Percentiles rank a stretch among this genome's conserved stretches.
Evolutionary conservation across 1,284 basidiomycete species (phyloP).

Genomic region (Marasmius tenuissimus): DNA sequence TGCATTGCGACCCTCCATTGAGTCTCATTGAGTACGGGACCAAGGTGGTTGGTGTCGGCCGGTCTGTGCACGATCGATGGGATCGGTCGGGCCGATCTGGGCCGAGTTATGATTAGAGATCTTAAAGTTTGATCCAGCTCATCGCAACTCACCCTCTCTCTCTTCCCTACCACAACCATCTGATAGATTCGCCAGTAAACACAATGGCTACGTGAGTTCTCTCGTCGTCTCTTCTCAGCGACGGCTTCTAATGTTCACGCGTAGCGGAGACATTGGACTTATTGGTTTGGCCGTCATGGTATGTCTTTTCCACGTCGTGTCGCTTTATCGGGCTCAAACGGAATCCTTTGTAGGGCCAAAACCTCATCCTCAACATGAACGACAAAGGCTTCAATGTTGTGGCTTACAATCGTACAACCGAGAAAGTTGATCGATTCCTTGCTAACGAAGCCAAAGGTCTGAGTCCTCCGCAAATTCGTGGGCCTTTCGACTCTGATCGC

Average conservation of each 20-base stretch:
- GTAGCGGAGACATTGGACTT: slow-evolving; percentile 87
- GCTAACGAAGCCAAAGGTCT: slow-evolving; percentile 96
- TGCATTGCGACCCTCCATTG: too few relatives aligned
- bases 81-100: background rate
- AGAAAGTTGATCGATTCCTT: slow-evolving; percentile 96
- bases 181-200: slow-evolving; percentile 11
- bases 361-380: slow-evolving; percentile 97
- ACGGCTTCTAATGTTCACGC: slow-evolving; percentile 8
- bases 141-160: background rate
- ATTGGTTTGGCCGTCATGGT: slow-evolving; percentile 98
- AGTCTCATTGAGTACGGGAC: too few relatives aligned
- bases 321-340: slow-evolving; percentile 15
- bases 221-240: slow-evolving; percentile 13
- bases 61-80: background rate
- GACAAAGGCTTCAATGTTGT: slow-evolving; percentile 99
- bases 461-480: slow-evolving; percentile 18
- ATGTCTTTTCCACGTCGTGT: slow-evolving; percentile 22
- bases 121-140: slow-evolving; percentile 15
- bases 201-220: slow-evolving; percentile 44
- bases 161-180: slow-evolving; percentile 6
- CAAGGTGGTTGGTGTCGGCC: too few relatives aligned
- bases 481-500: background rate
- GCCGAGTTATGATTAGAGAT: background rate
- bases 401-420: slow-evolving; percentile 96
- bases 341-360: slow-evolving; percentile 73